Base-by-base conservation (phyloP, 441 rosid genomes). In the Aquilaria agallochum region DNA sequence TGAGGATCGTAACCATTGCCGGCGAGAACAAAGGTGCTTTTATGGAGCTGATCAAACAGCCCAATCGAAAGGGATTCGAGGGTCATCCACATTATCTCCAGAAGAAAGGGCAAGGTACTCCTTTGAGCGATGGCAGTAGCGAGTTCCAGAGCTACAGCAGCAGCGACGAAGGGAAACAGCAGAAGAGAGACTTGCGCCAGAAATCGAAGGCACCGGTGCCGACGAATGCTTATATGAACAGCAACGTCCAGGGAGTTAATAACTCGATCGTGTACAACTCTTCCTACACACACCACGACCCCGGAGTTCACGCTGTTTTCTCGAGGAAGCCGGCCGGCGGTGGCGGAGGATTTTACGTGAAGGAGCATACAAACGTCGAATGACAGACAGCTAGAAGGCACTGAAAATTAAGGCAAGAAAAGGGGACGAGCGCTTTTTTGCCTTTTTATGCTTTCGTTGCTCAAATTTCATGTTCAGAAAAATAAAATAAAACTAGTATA, bases 21-120 rank as follows among this genome's bases (percentile, higher is more conserved):
- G 95, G 96, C 9, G 89, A 90, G 55, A 93, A 93, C 83, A 86
- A 74, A 74, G 98, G 98, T 11, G 98, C 97, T 32, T 51, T 67
- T 46, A 93, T 93, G 98, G 91, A 86, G 72, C 68, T 93, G 11
- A 64, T 72, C 56, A 71, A 62, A 3, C 74, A 89, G 51, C 83
- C 89, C 8, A 55, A 64, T 33, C 77, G 67, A 50, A 47, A 68
- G 3, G 57, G 44, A 4, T 74, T 66, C 27, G 68, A 62, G 30
- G 85, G 83, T 9, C 67, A 49, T 27, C 51, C 77, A 51, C 62
- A 64, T 51, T 42, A 48, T 42, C 77, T 74, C 48, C 68, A 74
- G 52, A 30, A 62, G 67, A 67, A 53, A 66, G 71, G 34, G 9
- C 58, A 59, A 54, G 32, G 66, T 6, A 68, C 67, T 64, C 59